Evolutionary conservation across 495 filamentous ascomycete species (phyloP).

Genomic region (Neurospora sublineolata): DNA sequence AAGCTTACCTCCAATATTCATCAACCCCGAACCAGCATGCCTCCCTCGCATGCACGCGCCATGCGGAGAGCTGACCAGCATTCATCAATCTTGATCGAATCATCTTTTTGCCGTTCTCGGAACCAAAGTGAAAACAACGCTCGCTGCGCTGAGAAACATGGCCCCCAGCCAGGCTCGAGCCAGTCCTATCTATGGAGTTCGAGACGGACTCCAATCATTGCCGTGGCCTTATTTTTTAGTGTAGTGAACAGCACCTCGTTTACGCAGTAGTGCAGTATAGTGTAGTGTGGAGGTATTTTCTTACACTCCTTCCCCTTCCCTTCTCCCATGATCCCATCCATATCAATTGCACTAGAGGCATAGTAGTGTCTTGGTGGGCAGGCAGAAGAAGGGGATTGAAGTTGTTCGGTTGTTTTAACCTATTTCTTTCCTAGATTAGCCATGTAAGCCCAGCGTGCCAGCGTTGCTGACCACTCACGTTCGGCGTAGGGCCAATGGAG

Average conservation of each 20-base stretch:
- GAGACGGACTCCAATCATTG: background rate
- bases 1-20: too few relatives aligned
- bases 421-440: background rate
- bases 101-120: background rate
- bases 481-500: background rate
- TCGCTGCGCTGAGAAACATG: background rate
- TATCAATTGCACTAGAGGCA: background rate
- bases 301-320: background rate
- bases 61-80: background rate
- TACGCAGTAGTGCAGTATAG: background rate
- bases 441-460: background rate
- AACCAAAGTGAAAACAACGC: background rate
- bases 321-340: background rate
- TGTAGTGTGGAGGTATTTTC: background rate
- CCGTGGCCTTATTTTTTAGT: background rate
- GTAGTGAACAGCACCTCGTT: background rate
- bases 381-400: background rate
- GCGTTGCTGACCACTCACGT: background rate
- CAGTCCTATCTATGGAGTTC: background rate
- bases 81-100: background rate
- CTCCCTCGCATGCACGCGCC: background rate
- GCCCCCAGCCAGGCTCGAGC: background rate
- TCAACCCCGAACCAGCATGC: too few relatives aligned
- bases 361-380: background rate
- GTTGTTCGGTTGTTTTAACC: background rate